Evolutionary conservation across 306 rosid species (phyloP).

Genomic region (Casuarina glauca): DNA sequence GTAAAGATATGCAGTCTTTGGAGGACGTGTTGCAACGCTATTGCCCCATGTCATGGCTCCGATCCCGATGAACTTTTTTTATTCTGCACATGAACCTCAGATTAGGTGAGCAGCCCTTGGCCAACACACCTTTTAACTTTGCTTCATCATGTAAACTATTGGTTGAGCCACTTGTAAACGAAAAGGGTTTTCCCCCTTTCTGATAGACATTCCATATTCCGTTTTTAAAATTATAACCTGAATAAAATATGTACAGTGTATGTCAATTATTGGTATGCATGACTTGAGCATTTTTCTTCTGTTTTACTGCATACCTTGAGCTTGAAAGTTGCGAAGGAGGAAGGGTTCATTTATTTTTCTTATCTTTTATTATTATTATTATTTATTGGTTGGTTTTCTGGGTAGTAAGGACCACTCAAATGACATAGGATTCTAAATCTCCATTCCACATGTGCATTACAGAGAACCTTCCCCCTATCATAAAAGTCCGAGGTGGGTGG

Average conservation of each 20-base stretch:
- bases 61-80: slow-evolving; percentile 47
- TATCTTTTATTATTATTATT: too few species aligned
- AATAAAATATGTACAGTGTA: not conserved
- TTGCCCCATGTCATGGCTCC: slow-evolving; percentile 35
- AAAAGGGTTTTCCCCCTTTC: slow-evolving; percentile 20
- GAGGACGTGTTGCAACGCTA: slow-evolving; percentile 36
- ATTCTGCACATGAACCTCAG: not conserved
- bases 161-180: slow-evolving; percentile 27
- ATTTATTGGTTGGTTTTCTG: not conserved
- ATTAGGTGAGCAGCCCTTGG: slow-evolving; percentile 34
- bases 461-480: slow-evolving; percentile 44
- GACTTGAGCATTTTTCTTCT: slow-evolving; percentile 5
- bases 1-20: slow-evolving; percentile 23
- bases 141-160: slow-evolving; percentile 20
- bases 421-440: slow-evolving; percentile 70
- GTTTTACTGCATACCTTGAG: slow-evolving; percentile 19
- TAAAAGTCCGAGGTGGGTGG: slow-evolving; percentile 41
- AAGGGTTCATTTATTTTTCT: slow-evolving; percentile 30
- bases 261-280: slow-evolving; percentile 64
- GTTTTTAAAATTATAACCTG: slow-evolving; percentile 6
- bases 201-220: slow-evolving; percentile 35
- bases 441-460: slow-evolving; percentile 50
- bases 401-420: slow-evolving; percentile 49
- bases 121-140: slow-evolving; percentile 10
- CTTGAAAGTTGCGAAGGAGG: slow-evolving; percentile 33